Evolutionary conservation across 2,329 filamentous ascomycete genomes (phyloP).

Genomic region (Acarospora socialis): DNA sequence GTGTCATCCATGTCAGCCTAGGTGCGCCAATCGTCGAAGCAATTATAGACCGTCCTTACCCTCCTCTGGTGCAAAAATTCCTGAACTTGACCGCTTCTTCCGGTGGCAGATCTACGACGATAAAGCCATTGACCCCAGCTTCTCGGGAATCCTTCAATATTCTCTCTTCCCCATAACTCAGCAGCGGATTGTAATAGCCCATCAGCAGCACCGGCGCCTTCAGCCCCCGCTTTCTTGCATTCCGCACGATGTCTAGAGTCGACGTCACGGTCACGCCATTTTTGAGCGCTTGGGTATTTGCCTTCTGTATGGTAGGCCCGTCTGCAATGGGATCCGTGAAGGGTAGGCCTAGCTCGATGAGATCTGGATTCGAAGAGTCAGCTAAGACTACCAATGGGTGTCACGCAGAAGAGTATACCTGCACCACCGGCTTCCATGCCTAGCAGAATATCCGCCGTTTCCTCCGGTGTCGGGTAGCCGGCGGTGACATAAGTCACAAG

Average conservation of each 20-base stretch:
- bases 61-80: slow-evolving; percentile 63
- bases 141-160: slow-evolving; percentile 72
- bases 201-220: slow-evolving; percentile 79
- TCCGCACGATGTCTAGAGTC: slow-evolving; percentile 69
- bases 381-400: slow-evolving; percentile 1
- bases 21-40: not conserved
- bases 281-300: slow-evolving; percentile 78
- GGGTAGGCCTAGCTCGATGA: slow-evolving; percentile 78
- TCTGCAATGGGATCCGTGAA: slow-evolving; percentile 98
- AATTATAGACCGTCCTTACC: slow-evolving; percentile 33
- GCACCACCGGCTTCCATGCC: slow-evolving; percentile 86
- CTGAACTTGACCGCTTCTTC: slow-evolving; percentile 92
- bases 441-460: slow-evolving; percentile 71
- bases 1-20: slow-evolving; percentile 3
- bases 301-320: slow-evolving; percentile 88
- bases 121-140: slow-evolving; percentile 87
- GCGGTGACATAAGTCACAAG: slow-evolving; percentile 94
- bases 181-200: slow-evolving; percentile 96
- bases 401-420: slow-evolving; percentile 39
- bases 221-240: slow-evolving; percentile 63
- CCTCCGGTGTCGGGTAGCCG: slow-evolving; percentile 70
- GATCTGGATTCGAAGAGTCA: slow-evolving; percentile 40
- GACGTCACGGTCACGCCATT: slow-evolving; percentile 76
- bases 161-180: slow-evolving; percentile 85
- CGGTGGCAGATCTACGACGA: slow-evolving; percentile 86